Percentiles rank a stretch among this genome's conserved stretches.
Evolutionary conservation across 1,284 basidiomycete genomes (phyloP).

Genomic region (Sanghuangporus sanghuang): DNA sequence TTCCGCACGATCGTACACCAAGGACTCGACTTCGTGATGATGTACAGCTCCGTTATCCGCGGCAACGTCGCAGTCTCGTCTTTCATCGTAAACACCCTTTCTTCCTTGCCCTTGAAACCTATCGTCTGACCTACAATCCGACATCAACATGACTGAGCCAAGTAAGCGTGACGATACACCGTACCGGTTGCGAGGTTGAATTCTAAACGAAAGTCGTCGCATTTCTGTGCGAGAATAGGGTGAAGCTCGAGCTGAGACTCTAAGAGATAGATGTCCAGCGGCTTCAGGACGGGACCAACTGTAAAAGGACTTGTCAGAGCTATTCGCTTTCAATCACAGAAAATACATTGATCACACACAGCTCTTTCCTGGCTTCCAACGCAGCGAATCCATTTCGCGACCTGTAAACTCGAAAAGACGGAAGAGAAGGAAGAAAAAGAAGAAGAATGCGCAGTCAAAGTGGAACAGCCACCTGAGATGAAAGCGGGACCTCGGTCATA

Average conservation of each 20-base stretch:
- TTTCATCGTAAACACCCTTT: constrained; percentile 57
- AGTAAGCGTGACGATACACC: background rate
- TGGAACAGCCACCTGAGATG: background rate
- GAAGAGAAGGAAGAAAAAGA: background rate
- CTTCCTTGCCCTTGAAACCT: constrained; percentile 57
- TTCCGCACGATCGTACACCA: constrained; percentile 79
- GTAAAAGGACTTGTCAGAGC: background rate
- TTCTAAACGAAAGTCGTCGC: constrained; percentile 51
- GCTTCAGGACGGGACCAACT: constrained; percentile 74
- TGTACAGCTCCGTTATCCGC: constrained; percentile 61
- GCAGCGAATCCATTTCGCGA: background rate
- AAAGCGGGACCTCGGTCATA: background rate
- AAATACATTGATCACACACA: constrained; percentile 15
- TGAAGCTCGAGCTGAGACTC: constrained; percentile 59
- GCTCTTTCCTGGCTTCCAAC: constrained; percentile 19
- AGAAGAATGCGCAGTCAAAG: background rate
- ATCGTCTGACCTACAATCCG: constrained; percentile 30
- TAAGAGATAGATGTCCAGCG: constrained; percentile 68
- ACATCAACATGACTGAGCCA: background rate
- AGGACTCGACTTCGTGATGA: constrained; percentile 65
- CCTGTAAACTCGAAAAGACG: background rate
- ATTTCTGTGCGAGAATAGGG: constrained; percentile 56
- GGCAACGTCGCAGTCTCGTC: constrained; percentile 78
- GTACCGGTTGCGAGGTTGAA: constrained; percentile 65
- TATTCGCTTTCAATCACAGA: background rate